These are phyloP conservation scores for Myxozyma nipponensis DNA, from an alignment of 805 yeast species.

Conservation along the genomic window DNA sequence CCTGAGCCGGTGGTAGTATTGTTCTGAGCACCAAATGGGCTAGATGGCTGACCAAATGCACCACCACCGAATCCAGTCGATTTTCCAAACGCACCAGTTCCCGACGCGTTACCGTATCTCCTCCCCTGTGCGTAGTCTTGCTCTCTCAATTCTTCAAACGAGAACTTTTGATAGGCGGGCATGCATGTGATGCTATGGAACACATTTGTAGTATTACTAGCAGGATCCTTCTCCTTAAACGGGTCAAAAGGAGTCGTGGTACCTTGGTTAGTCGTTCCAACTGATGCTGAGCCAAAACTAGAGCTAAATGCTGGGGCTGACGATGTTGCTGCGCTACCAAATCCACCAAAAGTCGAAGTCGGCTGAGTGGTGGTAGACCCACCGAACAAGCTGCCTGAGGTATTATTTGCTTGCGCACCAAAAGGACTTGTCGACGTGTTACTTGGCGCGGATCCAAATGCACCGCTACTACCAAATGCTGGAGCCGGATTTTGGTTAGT, in stretches of 20 bases:
- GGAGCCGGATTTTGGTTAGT: constrained; percentile 7
- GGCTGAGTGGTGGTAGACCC: constrained; percentile 28
- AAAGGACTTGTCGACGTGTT: constrained; percentile 23
- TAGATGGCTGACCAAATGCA: constrained; percentile 31
- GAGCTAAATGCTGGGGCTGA: constrained; percentile 21
- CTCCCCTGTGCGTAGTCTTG: constrained; percentile 81
- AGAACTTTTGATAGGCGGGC: constrained; percentile 82
- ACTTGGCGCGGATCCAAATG: constrained; percentile 25
- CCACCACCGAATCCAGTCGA: constrained; percentile 30
- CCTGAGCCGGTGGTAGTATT: constrained; percentile 32
- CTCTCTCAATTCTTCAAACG: constrained; percentile 82
- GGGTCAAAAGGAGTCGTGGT: constrained; percentile 30
- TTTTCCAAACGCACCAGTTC: constrained; percentile 31
- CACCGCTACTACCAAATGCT: constrained; percentile 18
- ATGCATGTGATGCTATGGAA: constrained; percentile 71
- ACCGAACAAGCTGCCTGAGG: constrained; percentile 22
- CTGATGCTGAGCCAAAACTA: constrained; percentile 10
- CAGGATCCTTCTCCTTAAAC: constrained; percentile 26
- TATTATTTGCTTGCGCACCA: constrained; percentile 22
- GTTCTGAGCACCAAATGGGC: constrained; percentile 27
- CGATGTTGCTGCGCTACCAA: constrained; percentile 25
- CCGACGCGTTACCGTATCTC: constrained; percentile 33
- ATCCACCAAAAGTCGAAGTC: constrained; percentile 29
- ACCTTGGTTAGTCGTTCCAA: constrained; percentile 24
- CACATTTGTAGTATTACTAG: constrained; percentile 28